A percentile compares a stretch with the other conserved stretches of the same genome.
Evolutionary conservation across 345 rosid species (phyloP).

Genomic region (Orychophragmus violaceus): DNA sequence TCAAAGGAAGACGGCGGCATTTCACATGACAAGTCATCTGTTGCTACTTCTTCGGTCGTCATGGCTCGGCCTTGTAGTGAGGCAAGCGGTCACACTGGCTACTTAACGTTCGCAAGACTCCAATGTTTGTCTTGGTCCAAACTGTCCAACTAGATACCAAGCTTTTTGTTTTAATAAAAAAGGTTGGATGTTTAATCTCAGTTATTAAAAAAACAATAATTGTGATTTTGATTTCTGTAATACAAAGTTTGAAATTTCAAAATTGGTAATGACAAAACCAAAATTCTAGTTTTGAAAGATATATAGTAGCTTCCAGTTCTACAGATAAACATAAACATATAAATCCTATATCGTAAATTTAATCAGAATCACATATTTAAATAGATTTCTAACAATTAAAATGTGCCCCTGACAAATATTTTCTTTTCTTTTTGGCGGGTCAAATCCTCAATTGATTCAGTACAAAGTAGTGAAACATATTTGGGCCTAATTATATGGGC

Average conservation of each 20-base stretch:
- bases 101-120: conserved; percentile 84
- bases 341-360: background rate
- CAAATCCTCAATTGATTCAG: too few species aligned
- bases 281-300: background rate
- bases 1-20: conserved; percentile 32
- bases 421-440: too few species aligned
- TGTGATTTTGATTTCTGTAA: background rate
- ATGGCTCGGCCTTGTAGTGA: conserved; percentile 77
- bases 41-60: conserved; percentile 29
- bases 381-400: background rate
- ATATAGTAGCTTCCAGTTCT: background rate
- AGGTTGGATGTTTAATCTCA: background rate
- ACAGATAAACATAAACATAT: background rate
- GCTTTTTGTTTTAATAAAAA: too few species aligned
- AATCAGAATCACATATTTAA: background rate
- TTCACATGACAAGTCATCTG: conserved; percentile 25
- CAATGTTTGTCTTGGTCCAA: conserved; percentile 36
- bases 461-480: background rate
- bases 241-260: background rate
- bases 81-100: conserved; percentile 91
- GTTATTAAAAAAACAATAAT: background rate
- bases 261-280: background rate
- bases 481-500: background rate
- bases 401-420: too few species aligned
- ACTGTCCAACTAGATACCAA: background rate